Evolutionary conservation across 495 filamentous ascomycete species (phyloP).

Genomic region (Glonium stellatum): DNA sequence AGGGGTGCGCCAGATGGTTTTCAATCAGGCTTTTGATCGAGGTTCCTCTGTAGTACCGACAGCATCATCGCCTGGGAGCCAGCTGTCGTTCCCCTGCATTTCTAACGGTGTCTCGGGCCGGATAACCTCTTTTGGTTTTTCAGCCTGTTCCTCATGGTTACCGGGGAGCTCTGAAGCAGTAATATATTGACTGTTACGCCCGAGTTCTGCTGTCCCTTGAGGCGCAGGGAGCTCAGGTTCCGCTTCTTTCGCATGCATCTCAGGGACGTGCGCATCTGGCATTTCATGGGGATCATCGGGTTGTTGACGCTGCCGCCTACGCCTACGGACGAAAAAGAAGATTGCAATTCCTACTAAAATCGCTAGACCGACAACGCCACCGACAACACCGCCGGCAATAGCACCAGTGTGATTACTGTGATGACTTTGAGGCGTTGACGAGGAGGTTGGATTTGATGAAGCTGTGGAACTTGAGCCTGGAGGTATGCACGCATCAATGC

Average conservation of each 20-base stretch:
- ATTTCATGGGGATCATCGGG: neutral
- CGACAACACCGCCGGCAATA: slow-evolving; percentile 15
- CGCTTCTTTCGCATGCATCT: neutral
- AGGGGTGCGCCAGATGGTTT: no score
- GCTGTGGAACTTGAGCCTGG: slow-evolving; percentile 2
- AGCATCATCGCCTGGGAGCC: no score
- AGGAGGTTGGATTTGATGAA: slow-evolving; percentile 1
- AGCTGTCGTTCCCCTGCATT: no score
- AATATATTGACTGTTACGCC: neutral
- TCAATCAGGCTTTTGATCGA: no score
- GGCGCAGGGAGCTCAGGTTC: neutral
- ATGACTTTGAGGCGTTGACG: slow-evolving; percentile 4
- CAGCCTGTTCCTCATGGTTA: no score
- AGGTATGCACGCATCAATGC: slow-evolving; percentile 17
- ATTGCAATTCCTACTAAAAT: neutral
- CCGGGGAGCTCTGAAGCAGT: no score
- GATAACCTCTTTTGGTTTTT: no score
- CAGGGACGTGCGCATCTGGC: neutral
- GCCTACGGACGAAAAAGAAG: neutral
- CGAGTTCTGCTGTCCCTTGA: neutral
- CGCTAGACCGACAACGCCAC: slow-evolving; percentile 5
- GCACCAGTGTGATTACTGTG: slow-evolving; percentile 6
- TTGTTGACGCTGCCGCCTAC: neutral
- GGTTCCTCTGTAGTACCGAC: no score
- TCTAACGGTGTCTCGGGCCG: no score